Conservation (phyloP, 345 rosid genomes). For the Psidium guajava region DNA sequence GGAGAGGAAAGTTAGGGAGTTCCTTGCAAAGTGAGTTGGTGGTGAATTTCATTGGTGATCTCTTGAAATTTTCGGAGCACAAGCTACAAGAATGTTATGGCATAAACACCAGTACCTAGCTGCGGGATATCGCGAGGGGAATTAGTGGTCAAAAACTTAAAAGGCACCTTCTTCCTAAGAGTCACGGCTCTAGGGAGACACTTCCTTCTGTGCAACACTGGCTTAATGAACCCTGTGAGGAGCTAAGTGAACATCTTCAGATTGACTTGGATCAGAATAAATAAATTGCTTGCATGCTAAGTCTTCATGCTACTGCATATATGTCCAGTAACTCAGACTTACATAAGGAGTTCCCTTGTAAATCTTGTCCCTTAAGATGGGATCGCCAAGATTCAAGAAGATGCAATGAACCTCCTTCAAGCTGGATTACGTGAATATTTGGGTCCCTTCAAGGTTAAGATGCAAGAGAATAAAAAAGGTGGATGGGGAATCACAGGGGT, state of each 20-base stretch:
- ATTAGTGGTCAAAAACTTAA: constrained; percentile 87
- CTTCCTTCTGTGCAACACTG: constrained; percentile 68
- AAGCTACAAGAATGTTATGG: constrained; percentile 83
- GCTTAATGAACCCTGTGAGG: constrained; percentile 85
- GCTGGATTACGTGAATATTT: constrained; percentile 78
- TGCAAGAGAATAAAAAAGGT: constrained; percentile 31
- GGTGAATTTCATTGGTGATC: constrained; percentile 66
- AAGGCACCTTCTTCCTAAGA: constrained; percentile 91
- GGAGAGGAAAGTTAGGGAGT: constrained; percentile 88
- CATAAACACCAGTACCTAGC: constrained; percentile 78
- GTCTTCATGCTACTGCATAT: constrained; percentile 66
- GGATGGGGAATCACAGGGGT: constrained; percentile 78
- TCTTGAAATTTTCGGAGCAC: constrained; percentile 65
- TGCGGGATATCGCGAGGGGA: constrained; percentile 92
- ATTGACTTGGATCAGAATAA: constrained; percentile 76
- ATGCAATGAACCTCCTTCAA: constrained; percentile 71
- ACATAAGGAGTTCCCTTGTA: constrained; percentile 73
- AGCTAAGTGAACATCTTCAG: constrained; percentile 65
- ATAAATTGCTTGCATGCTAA: constrained; percentile 60
- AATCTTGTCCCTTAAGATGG: constrained; percentile 91
- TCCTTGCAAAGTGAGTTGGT: constrained; percentile 66
- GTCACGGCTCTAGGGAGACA: constrained; percentile 94
- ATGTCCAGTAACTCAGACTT: constrained; percentile 56
- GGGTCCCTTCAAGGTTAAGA: constrained; percentile 31
- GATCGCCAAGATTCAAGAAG: constrained; percentile 70